Evolutionary conservation across 495 filamentous ascomycete genomes (phyloP).

Genomic region (Penicillium simplicissimum): DNA sequence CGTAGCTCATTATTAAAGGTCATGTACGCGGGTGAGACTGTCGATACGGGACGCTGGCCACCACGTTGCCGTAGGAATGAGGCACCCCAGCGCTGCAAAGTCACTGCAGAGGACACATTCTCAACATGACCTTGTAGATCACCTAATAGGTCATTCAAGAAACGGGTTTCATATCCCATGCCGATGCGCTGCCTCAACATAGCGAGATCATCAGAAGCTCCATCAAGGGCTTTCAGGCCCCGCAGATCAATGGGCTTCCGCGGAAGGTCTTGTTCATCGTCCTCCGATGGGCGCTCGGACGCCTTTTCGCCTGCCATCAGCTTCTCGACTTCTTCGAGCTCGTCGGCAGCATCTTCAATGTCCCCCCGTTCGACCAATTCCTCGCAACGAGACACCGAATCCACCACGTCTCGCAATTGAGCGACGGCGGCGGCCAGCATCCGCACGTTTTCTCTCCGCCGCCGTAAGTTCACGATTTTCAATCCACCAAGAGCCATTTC

Average conservation of each 20-base stretch:
- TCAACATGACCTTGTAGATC: conserved; percentile 85
- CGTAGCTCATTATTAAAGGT: conserved; percentile 67
- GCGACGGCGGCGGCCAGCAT: conserved; percentile 79
- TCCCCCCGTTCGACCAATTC: conserved; percentile 77
- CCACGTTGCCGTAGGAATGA: conserved; percentile 65
- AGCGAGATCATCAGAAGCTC: conserved; percentile 72
- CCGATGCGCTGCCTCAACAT: conserved; percentile 78
- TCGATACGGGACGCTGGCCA: conserved; percentile 62
- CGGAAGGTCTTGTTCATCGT: conserved; percentile 24
- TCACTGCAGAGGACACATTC: conserved; percentile 67
- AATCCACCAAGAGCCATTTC: conserved; percentile 87
- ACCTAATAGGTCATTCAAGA: conserved; percentile 72
- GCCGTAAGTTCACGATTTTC: conserved; percentile 79
- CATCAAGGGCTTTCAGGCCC: conserved; percentile 74
- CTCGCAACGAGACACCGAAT: conserved; percentile 75
- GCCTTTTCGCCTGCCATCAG: conserved; percentile 69
- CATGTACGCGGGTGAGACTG: conserved; percentile 73
- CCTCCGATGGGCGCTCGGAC: conserved; percentile 26
- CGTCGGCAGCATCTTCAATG: conserved; percentile 74
- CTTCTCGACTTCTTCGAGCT: conserved; percentile 72
- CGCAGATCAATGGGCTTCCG: conserved; percentile 65
- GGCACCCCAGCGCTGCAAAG: conserved; percentile 73
- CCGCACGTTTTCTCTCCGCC: conserved; percentile 79
- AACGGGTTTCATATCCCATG: conserved; percentile 78
- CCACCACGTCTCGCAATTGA: conserved; percentile 78